Evolutionary conservation across 1,139 yeast species (phyloP).

Genomic region (Candida sp.): DNA sequence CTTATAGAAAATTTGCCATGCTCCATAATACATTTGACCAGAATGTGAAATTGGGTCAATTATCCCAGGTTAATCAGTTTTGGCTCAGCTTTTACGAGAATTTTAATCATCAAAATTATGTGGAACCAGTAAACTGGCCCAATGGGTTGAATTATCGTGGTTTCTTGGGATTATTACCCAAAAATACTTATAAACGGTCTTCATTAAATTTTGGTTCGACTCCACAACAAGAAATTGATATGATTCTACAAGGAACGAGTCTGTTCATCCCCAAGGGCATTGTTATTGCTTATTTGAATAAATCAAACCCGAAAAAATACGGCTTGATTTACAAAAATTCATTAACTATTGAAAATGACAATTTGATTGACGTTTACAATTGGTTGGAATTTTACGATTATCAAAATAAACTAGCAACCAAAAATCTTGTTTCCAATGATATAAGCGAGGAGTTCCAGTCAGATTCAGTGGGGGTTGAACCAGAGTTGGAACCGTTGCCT

Average conservation of each 20-base stretch:
- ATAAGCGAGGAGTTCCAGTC: conserved; percentile 17
- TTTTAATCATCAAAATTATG: conserved; percentile 23
- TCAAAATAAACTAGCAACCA: conserved; percentile 23
- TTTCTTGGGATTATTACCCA: conserved; percentile 28
- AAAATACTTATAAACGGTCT: conserved; percentile 24
- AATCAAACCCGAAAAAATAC: conserved; percentile 24
- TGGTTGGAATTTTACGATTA: conserved; percentile 33
- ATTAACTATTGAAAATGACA: conserved; percentile 8
- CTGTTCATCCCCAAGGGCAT: conserved; percentile 21
- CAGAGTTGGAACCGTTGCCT: not conserved
- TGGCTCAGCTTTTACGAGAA: conserved; percentile 28
- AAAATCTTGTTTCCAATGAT: conserved; percentile 13
- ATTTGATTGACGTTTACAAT: conserved; percentile 25
- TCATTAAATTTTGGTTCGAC: conserved; percentile 19
- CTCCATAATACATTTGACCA: conserved; percentile 22
- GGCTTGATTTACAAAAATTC: conserved; percentile 25
- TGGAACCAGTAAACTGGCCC: conserved; percentile 34
- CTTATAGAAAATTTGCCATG: conserved; percentile 24
- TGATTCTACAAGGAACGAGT: conserved; percentile 8
- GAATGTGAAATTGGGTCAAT: conserved; percentile 15
- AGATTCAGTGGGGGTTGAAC: conserved; percentile 1
- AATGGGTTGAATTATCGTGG: conserved; percentile 35
- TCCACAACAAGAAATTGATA: conserved; percentile 13
- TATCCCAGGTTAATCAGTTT: conserved; percentile 17
- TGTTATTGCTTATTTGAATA: conserved; percentile 23